Evolutionary conservation across 179 eudicot genomes (phyloP).

Genomic region (Spinacia oleracea): DNA sequence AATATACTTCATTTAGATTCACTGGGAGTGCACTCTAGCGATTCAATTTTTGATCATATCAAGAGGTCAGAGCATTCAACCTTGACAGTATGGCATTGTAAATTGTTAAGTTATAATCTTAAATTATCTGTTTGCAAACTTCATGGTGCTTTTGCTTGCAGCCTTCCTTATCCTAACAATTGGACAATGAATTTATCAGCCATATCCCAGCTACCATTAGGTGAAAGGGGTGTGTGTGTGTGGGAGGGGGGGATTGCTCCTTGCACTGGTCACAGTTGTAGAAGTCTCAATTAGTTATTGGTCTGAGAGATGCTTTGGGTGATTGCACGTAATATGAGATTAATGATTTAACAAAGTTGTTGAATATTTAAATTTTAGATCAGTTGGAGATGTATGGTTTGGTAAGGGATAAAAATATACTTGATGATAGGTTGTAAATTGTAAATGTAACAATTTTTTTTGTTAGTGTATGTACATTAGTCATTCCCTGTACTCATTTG

Average conservation of each 20-base stretch:
- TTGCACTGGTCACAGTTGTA: too few relatives aligned
- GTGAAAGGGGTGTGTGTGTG: background rate
- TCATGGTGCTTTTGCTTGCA: background rate
- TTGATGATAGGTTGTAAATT: background rate
- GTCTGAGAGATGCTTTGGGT: background rate
- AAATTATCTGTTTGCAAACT: background rate
- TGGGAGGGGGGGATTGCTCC: background rate
- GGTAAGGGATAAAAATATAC: too few relatives aligned
- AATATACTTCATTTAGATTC: slow-evolving; percentile 93
- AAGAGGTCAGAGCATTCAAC: slow-evolving; percentile 50
- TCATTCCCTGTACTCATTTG: background rate
- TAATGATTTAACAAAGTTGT: background rate
- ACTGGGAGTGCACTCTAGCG: slow-evolving; percentile 65
- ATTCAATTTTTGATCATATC: slow-evolving; percentile 50
- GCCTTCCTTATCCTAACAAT: background rate
- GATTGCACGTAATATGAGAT: background rate
- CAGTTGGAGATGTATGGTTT: background rate
- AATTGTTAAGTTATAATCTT: background rate
- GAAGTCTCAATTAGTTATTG: background rate
- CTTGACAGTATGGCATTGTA: background rate
- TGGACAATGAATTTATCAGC: background rate
- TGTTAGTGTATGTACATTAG: background rate
- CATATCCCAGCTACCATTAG: background rate
- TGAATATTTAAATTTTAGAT: background rate
- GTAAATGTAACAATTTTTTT: background rate